phyloP scores from a whole-genome alignment of 129 eudicot genomes.

The Logfia minima region DNA sequence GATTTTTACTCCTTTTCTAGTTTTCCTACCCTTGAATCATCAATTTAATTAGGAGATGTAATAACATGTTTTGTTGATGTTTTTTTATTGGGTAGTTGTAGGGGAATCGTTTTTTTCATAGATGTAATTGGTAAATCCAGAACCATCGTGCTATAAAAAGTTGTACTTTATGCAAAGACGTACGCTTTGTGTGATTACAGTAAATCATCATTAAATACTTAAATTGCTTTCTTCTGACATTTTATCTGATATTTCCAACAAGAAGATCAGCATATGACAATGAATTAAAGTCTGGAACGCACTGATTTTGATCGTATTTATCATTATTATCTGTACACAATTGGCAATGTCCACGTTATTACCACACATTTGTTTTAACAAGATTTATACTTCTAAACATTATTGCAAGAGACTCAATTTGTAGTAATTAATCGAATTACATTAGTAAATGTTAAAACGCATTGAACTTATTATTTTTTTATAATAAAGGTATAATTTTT shows the following conservation, averaged over 20 bases:
- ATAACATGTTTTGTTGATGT: background rate
- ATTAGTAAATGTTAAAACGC: too few relatives aligned
- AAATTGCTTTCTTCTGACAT: background rate
- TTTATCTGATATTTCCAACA: background rate
- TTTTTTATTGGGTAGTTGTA: constrained; percentile 10
- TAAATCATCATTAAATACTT: background rate
- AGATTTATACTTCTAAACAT: background rate
- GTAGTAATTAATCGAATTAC: too few relatives aligned
- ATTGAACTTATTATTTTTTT: too few relatives aligned
- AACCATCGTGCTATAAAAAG: constrained; percentile 5
- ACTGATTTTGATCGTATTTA: background rate
- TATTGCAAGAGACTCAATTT: background rate
- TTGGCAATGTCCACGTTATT: background rate
- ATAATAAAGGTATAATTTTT: too few relatives aligned
- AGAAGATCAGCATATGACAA: background rate
- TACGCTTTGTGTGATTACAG: background rate
- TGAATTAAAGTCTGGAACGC: background rate
- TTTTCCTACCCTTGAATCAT: constrained; percentile 86
- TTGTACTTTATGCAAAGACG: constrained; percentile 20
- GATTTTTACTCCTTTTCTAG: constrained; percentile 52
- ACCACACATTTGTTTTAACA: background rate
- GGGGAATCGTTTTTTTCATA: constrained; percentile 18
- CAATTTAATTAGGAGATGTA: constrained; percentile 35
- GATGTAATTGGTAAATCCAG: constrained; percentile 19
- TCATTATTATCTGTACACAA: too few relatives aligned